Evolutionary conservation across 78 protist species (phyloP).

Genomic region (Fonticula alba): DNA sequence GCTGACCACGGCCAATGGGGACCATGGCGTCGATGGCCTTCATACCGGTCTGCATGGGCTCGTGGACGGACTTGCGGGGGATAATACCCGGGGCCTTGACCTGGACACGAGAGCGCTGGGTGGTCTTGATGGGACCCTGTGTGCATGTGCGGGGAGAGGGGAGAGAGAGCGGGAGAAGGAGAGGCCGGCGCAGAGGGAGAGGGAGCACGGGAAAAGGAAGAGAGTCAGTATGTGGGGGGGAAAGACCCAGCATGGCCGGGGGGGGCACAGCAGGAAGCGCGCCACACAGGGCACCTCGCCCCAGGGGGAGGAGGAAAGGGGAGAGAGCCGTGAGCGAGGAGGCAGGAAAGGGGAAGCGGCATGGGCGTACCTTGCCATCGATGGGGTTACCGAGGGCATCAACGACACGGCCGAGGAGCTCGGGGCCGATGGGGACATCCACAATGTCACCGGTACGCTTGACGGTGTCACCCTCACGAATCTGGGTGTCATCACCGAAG

Average conservation of each 20-base stretch:
- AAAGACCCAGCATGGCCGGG: background rate
- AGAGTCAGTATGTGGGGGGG: background rate
- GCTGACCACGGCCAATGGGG: slow-evolving; percentile 70
- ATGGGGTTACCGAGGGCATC: slow-evolving; percentile 45
- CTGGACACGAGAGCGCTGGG: slow-evolving; percentile 37
- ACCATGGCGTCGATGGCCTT: slow-evolving; percentile 59
- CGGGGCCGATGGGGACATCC: slow-evolving; percentile 39
- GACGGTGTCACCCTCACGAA: slow-evolving; percentile 45
- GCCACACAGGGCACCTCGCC: background rate
- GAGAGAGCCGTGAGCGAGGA: background rate
- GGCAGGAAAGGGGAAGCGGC: background rate
- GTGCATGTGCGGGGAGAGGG: background rate
- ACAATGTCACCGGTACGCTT: slow-evolving; percentile 55
- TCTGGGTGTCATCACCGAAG: slow-evolving; percentile 39
- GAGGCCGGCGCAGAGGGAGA: background rate
- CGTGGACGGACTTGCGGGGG: slow-evolving; percentile 48
- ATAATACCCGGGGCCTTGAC: slow-evolving; percentile 56
- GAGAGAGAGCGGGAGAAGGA: background rate
- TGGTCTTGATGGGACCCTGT: slow-evolving; percentile 13
- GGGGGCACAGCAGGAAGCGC: background rate
- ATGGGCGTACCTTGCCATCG: slow-evolving; percentile 28
- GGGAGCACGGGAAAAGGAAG: background rate
- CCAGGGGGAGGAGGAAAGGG: background rate
- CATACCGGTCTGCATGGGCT: slow-evolving; percentile 58
- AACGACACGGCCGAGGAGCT: slow-evolving; percentile 44